Evolutionary conservation across 192 early-diverging fungal genomes (phyloP), one percentile per base, ranked within the genome.

Genomic region (Coemansia sp.): DNA sequence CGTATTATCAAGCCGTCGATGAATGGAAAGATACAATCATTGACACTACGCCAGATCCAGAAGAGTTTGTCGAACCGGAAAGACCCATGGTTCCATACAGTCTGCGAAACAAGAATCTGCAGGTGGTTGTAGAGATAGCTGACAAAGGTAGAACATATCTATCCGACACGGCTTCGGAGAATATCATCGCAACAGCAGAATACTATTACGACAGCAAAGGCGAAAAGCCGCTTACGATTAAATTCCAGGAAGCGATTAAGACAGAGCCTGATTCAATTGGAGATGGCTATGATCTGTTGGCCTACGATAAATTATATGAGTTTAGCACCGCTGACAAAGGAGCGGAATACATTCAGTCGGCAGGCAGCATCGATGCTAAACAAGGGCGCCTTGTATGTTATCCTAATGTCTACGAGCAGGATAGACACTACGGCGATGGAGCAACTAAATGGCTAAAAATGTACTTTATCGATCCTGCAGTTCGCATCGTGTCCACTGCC

Each of bases 401-500:
- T 49, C 48, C 48, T 49, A 49, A 49, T 49, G 14, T 49, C 48
- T 49, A 49, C 14, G n/a, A n/a, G n/a, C n/a, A n/a, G n/a, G n/a
- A n/a, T n/a, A n/a, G n/a, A n/a, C n/a, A n/a, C n/a, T n/a, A n/a
- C 48, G 20, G 10, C 48, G 20, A n/a, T 4, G 34, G 4, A 36
- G 4, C n/a, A 20, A 52, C 25, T 22, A 52, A 52, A 52, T n/a
- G 7, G 12, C 50, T 52, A 7, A 49, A 14, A 3, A 14, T 49
- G 14, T 49, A 49, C 14, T 49, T 49, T 49, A 18, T 49, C 20
- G 48, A 52, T 52, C 18, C 50, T 25, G 8, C 50, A 25, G n/a
- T 20, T 14, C 50, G 50, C 7, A 25, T 49, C 20, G 48, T 49
- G 3, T 49, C 48, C 10, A 49, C 48, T 4, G 14, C 48, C 4